Conservation (phyloP, 768 basidiomycete species). For the Calocybe cyanea region DNA sequence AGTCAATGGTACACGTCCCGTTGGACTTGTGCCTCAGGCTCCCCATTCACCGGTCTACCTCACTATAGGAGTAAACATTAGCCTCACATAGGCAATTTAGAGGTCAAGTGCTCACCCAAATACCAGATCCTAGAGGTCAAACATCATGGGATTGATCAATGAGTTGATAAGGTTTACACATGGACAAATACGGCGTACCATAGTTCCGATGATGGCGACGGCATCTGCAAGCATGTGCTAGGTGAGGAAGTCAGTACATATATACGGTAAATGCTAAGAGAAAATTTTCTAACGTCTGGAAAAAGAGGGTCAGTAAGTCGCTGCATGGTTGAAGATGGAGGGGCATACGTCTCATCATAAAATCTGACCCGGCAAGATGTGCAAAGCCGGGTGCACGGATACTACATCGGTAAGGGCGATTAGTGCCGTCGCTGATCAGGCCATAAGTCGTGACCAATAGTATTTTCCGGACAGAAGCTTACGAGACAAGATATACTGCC, state of each 20-base stretch:
- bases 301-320: constrained; percentile 12
- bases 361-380: constrained; percentile 93
- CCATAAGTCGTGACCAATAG: background rate
- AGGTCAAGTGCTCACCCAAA: constrained; percentile 69
- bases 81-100: background rate
- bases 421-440: constrained; percentile 74
- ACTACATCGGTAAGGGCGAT: constrained; percentile 95
- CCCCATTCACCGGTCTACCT: constrained; percentile 20
- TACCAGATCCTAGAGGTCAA: constrained; percentile 65
- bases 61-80: constrained; percentile 9
- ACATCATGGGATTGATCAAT: constrained; percentile 7
- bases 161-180: constrained; percentile 7
- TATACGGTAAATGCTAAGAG: constrained; percentile 6
- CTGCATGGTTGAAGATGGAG: constrained; percentile 1
- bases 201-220: constrained; percentile 96
- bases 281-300: constrained; percentile 38
- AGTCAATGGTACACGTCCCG: no score
- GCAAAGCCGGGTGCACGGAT: constrained; percentile 97
- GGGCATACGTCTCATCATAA: constrained; percentile 91
- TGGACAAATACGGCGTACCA: constrained; percentile 52
- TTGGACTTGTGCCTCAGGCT: no score
- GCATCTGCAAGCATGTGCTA: constrained; percentile 92
- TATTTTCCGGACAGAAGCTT: constrained; percentile 25
- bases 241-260: constrained; percentile 15
- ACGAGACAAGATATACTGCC: constrained; percentile 97